Conservation (phyloP, 495 filamentous ascomycete species). For the Lophiotrema nucula region DNA sequence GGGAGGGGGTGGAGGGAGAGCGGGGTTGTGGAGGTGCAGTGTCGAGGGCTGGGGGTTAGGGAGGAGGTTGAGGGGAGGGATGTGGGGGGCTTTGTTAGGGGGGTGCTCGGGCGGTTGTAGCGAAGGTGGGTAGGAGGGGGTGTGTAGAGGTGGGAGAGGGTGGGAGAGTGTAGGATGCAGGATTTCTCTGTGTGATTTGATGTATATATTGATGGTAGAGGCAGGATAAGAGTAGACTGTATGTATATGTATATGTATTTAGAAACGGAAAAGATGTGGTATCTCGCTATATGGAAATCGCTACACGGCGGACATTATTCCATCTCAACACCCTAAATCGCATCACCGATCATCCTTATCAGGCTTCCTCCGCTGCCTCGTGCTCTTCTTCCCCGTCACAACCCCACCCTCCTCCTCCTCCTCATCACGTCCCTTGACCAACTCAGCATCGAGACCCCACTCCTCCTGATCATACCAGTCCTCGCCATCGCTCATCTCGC, state of each 20-base stretch:
- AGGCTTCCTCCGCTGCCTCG: constrained; percentile 25
- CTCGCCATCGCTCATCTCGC: constrained; percentile 85
- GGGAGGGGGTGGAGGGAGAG: constrained; percentile 70
- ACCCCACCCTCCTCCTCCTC: constrained; percentile 56
- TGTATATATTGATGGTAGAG: too few species aligned
- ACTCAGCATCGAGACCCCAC: constrained; percentile 79
- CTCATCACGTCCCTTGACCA: constrained; percentile 89
- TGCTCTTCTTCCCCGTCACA: constrained; percentile 31
- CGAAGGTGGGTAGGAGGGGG: neutral
- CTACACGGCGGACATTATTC: neutral
- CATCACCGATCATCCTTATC: constrained; percentile 27
- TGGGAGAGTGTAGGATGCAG: neutral
- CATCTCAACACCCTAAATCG: neutral
- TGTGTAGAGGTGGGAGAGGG: neutral
- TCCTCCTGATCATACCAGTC: constrained; percentile 94
- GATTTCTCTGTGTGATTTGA: too few species aligned
- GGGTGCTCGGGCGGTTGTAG: constrained; percentile 22
- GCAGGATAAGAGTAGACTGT: too few species aligned
- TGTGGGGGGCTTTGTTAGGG: constrained; percentile 47
- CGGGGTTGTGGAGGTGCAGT: constrained; percentile 71
- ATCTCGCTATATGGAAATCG: neutral
- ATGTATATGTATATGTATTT: too few species aligned
- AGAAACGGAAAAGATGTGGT: too few species aligned
- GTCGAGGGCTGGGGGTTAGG: constrained; percentile 55
- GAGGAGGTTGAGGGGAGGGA: constrained; percentile 24